Evolutionary conservation across 2,329 filamentous ascomycete species (phyloP).

Genomic region (Trichoderma atrobrunneum): DNA sequence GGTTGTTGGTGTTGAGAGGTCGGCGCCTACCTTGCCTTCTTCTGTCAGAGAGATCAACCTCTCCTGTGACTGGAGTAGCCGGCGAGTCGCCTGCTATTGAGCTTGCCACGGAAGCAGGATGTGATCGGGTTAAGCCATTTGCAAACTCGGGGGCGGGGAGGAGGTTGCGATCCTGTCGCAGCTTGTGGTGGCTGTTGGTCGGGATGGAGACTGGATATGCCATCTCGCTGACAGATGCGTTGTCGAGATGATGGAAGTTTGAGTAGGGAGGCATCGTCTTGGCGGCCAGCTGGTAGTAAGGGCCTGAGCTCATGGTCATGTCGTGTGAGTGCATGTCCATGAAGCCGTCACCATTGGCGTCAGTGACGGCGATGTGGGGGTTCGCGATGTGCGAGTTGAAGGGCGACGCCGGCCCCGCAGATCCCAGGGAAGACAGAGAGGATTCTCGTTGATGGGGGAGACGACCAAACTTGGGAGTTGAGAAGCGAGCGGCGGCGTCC

Average conservation of each 20-base stretch:
- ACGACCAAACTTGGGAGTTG: constrained; percentile 38
- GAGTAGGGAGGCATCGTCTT: constrained; percentile 46
- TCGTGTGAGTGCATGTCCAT: constrained; percentile 20
- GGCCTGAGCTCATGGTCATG: constrained; percentile 28
- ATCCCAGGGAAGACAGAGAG: constrained; percentile 59
- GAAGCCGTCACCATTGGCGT: constrained; percentile 46
- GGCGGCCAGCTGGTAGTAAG: constrained; percentile 44
- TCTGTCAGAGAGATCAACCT: constrained; percentile 48
- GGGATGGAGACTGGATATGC: constrained; percentile 42
- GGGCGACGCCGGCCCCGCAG: constrained; percentile 58
- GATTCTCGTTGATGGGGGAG: constrained; percentile 57
- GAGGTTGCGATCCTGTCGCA: constrained; percentile 41
- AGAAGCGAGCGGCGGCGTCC: constrained; percentile 37
- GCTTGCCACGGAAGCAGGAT: constrained; percentile 56
- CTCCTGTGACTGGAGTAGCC: constrained; percentile 52
- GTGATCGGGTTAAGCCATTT: constrained; percentile 42
- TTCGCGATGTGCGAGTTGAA: constrained; percentile 55
- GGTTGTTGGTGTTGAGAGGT: neutral
- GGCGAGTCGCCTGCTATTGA: constrained; percentile 59
- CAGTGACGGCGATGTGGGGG: constrained; percentile 56
- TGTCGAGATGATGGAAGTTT: constrained; percentile 41
- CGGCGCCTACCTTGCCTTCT: constrained; percentile 52
- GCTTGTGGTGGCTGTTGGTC: constrained; percentile 30
- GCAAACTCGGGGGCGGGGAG: constrained; percentile 47
- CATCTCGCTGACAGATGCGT: constrained; percentile 37